Evolutionary conservation across 441 rosid genomes (phyloP), one percentile per base, ranked within the genome.

Genomic region (Gossypium armourianum): DNA sequence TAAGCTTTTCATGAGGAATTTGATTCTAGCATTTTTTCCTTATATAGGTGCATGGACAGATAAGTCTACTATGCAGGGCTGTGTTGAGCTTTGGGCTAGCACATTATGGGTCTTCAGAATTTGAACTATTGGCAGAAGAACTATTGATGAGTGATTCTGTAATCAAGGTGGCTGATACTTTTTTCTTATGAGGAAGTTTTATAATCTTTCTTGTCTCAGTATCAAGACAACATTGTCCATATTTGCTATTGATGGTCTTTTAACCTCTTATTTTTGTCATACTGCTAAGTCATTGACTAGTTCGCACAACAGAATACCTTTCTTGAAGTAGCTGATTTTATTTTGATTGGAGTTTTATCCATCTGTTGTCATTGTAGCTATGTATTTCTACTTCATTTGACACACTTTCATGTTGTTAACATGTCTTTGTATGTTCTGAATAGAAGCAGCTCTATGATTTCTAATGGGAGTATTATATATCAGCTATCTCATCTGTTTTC

Each of bases 61-160:
- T 96, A 74, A 94, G 92, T 76, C 78, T 96, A 66, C 76, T 91
- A 68, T 77, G 86, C 70, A 80, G 85, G 70, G 96, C 94, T 76
- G 83, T 86, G 53, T 82, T 96, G 89, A 96, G 98, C 83, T 96
- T 93, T 73, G 99, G 98, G 72, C 83, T 93, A 62, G 79, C 90
- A 70, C 99, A 91, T 85, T 86, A 83, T 75, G 96, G 92, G 69
- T 79, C 94, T 58, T 96, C 98, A 2, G 99, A 88, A 78, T 96
- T 96, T 81, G 99, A 96, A 81, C 71, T 96, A 77, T 79, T 91
- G 82, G 97, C 99, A 3, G 99, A 96, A 86, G 99, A 96, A 77
- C 88, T 56, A 28, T 56, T 56, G 28, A 56, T 56, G 61, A 56
- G 61, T 56, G 26, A 56, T 56, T 56, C 61, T 61, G 74, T 85